A percentile compares a stretch with the other conserved stretches of the same genome.
Conservation (phyloP, 805 yeast species). For the Isabelozyma rhagii region DNA sequence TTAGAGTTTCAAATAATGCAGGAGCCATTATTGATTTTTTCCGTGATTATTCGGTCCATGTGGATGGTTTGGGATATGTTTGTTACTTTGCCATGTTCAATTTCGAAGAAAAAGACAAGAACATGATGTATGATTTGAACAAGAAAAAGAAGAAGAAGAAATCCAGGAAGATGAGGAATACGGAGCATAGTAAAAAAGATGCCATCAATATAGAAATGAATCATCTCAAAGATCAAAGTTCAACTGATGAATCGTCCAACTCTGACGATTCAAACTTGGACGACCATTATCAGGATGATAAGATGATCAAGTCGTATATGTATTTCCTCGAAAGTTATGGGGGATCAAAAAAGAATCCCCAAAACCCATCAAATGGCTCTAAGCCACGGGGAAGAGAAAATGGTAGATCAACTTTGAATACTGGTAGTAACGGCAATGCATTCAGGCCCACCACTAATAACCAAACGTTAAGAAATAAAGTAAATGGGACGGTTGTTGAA, state of each 20-base stretch:
- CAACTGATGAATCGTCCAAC: conserved; percentile 9
- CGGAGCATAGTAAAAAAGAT: conserved; percentile 2
- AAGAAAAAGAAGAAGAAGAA: conserved; percentile 13
- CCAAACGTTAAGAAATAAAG: background rate
- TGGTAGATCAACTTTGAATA: background rate
- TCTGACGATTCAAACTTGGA: conserved; percentile 30
- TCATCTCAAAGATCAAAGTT: conserved; percentile 6
- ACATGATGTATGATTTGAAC: conserved; percentile 36
- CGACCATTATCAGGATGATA: conserved; percentile 61
- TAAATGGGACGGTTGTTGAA: background rate
- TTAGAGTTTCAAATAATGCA: conserved; percentile 68
- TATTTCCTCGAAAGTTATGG: conserved; percentile 84
- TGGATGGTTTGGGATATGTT: conserved; percentile 92
- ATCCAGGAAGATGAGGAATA: conserved; percentile 7
- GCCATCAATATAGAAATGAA: conserved; percentile 10
- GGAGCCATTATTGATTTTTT: conserved; percentile 85
- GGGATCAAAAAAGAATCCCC: conserved; percentile 6
- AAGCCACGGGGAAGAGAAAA: background rate
- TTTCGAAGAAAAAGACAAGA: conserved; percentile 56
- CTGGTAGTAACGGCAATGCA: background rate
- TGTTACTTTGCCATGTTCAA: conserved; percentile 94
- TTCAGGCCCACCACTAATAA: background rate
- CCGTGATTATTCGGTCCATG: conserved; percentile 83
- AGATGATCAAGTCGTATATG: conserved; percentile 88
- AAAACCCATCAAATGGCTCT: background rate